Evolutionary conservation across 2,329 filamentous ascomycete species (phyloP), one percentile per base, ranked within the genome.

Genomic region (Aspergillus awamori): DNA sequence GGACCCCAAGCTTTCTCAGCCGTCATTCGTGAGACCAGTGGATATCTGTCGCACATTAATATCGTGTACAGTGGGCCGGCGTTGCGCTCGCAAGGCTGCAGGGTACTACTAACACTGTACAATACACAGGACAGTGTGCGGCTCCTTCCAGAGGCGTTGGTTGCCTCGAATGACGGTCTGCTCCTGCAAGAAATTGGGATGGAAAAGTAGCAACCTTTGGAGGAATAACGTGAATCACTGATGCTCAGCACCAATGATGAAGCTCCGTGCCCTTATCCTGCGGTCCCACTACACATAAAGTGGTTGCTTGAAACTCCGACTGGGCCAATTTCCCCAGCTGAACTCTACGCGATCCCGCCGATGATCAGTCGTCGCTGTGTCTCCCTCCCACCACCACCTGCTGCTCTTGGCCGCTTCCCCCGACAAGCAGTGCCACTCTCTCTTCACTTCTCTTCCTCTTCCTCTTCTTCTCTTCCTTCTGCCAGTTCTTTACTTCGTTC

Each of bases 81-180:
- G 30, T 56, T 17, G 24, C 28, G 53, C 22, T 45, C 22, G 24
- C 53, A 56, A 56, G 53, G 53, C 53, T 56, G 53, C 53, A 56
- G 53, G 24, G 39, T 20, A 36, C 51, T 43, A 43, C 51, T 43
- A 43, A 22, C 3, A 45, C 8, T 36, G 33, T 30, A 30, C 28
- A 30, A 10, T 33, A 33, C 30, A 13, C 41, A 20, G 8, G n/a
- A 51, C 33, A 38, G 26, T 20, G 53, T 56, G 53, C 53, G 53
- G 53, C 53, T 56, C 39, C 53, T 6, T 36, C 33, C 33, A 56
- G 11, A 22, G n/a, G 28, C 33, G 20, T 41, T 20, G 36, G 17
- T 15, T 11, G 22, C 10, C 53, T 45, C 24, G 24, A 55, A 28
- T 41, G 38, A 13, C 33, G 26, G 7, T 3, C 22, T 26, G 11